Base-by-base conservation (phyloP, 345 rosid genomes). In the Eucalyptus marginata region DNA sequence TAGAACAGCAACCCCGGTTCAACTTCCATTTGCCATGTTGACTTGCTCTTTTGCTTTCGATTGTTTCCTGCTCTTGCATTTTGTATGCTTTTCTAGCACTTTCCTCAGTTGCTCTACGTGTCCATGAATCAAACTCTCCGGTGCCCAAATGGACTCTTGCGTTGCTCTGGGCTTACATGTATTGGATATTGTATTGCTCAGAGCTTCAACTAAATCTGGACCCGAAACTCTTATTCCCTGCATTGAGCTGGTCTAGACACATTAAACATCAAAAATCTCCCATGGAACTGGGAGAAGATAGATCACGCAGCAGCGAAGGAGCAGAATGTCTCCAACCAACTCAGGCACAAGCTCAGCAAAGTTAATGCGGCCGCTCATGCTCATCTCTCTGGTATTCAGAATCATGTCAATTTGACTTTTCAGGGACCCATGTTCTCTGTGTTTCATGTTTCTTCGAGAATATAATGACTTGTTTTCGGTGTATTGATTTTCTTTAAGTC, bases 331-430 rank as follows among this genome's bases (percentile, higher is more conserved):
- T 93, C 96, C 46, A 95, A 95, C 86, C 95, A 97, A 88, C 88
- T 95, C 89, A 94, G 95, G 87, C 91, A 90, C 91, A 96, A 93
- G 89, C 94, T 96, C 7, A 90, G 92, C 84, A 93, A 97, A 88
- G 98, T 96, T 20, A 95, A 96, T 90, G 84, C 87, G 7, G 94
- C 97, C 22, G 96, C 97, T 33, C 96, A 96, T 89, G 49, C 94
- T 89, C 95, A 95, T 22, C 98, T 97, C 87, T 87, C 95, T 50
- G 94, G 97, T 13, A 89, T 97, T 24, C 97, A 96, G 92, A 96
- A 96, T 89, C 98, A 96, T 88, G 92, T 96, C 93, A 96, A 95
- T 91, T 96, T 95, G 95, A 96, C 97, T 43, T 97, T 96, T 89
- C 99, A 96, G 95, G 99, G 94, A 87, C 59, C 84, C 51, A 22